Percentiles rank a stretch among this genome's conserved stretches.
phyloP scores from a whole-genome alignment of 139 green algal genomes.

The Chlamydomonas asymmetrica region DNA sequence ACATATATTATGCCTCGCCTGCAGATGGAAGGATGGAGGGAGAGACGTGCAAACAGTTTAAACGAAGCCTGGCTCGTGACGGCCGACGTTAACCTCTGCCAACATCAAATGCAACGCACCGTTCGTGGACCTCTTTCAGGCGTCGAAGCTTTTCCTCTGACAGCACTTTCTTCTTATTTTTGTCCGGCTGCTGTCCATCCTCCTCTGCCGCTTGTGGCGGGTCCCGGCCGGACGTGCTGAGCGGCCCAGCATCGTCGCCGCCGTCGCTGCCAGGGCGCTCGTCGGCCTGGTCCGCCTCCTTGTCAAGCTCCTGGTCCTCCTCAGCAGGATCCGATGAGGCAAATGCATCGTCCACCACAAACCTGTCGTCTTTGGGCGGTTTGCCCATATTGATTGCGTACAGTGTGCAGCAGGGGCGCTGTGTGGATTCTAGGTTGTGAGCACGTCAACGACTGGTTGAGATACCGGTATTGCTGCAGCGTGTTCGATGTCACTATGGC shows the following conservation, averaged over 20 bases:
- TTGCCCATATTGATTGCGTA: too few species aligned
- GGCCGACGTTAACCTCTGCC: neutral
- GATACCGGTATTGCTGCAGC: too few species aligned
- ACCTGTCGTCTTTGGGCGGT: too few species aligned
- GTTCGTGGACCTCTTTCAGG: conserved; percentile 53
- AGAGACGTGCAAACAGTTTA: too few species aligned
- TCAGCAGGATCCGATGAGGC: too few species aligned
- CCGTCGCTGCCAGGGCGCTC: neutral
- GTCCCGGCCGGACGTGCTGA: neutral
- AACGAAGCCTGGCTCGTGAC: too few species aligned
- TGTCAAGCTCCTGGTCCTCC: too few species aligned
- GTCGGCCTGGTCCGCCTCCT: neutral
- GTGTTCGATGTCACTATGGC: too few species aligned
- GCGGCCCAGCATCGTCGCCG: neutral
- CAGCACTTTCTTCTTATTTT: conserved; percentile 51
- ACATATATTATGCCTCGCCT: conserved; percentile 86
- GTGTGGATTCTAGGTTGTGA: too few species aligned
- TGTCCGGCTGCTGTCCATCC: neutral
- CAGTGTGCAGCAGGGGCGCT: too few species aligned
- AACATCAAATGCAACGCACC: conserved; percentile 4
- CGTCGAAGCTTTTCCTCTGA: conserved; percentile 43
- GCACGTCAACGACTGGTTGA: too few species aligned
- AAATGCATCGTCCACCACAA: too few species aligned
- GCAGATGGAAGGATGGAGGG: neutral
- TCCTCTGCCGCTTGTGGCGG: neutral